Evolutionary conservation across 495 filamentous ascomycete genomes (phyloP).

Genomic region (Rhypophila decipiens): DNA sequence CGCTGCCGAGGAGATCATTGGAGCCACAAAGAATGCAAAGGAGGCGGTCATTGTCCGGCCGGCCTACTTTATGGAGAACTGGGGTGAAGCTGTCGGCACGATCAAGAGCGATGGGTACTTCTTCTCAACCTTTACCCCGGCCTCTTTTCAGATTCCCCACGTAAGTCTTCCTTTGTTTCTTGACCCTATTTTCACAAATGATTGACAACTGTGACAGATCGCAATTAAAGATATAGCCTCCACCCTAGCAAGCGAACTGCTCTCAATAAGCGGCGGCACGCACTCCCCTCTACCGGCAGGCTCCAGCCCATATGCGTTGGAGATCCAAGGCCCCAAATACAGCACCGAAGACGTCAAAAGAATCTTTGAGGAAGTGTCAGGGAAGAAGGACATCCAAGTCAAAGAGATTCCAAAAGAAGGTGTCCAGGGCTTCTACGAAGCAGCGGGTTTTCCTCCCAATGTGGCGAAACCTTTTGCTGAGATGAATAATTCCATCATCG

Average conservation of each 20-base stretch:
- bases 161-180: too few species aligned
- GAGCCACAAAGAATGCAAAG: too few species aligned
- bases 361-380: conserved; percentile 11
- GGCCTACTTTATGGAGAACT: conserved; percentile 24
- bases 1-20: too few species aligned
- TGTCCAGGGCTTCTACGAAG: conserved; percentile 7
- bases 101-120: conserved; percentile 13
- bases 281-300: conserved; percentile 1
- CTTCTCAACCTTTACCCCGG: conserved; percentile 15
- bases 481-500: conserved; percentile 14
- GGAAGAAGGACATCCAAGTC: conserved; percentile 15
- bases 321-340: conserved; percentile 16
- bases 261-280: conserved; percentile 14
- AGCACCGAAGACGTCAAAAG: conserved; percentile 12
- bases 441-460: conserved; percentile 12
- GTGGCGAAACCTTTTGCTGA: conserved; percentile 14
- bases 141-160: conserved; percentile 8
- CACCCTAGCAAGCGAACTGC: too few species aligned
- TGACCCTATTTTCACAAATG: too few species aligned
- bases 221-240: too few species aligned
- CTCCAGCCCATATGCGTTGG: too few species aligned
- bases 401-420: conserved; percentile 2
- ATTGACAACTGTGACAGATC: too few species aligned
- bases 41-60: conserved; percentile 19
- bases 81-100: conserved; percentile 9